Conservation (phyloP, 768 basidiomycete genomes). For the Tubosaeta sp. region DNA sequence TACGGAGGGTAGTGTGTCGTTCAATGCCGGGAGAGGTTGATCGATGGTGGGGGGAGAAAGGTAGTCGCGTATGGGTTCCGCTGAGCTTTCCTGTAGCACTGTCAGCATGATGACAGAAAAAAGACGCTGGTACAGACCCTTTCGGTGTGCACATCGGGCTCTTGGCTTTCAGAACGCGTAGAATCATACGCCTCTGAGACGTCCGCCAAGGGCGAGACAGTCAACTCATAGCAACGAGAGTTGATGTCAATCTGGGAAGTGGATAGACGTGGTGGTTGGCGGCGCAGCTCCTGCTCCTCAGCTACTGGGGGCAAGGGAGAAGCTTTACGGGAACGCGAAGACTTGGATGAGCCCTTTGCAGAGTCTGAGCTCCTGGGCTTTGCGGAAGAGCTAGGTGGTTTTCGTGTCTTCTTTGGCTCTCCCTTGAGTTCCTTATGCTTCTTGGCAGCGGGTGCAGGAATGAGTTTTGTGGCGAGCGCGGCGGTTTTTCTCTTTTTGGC, state of each 20-base stretch:
- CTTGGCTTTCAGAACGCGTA: conserved; percentile 32
- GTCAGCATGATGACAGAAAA: not conserved
- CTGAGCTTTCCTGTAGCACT: conserved; percentile 44
- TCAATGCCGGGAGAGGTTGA: conserved; percentile 28
- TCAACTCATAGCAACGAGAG: conserved; percentile 76
- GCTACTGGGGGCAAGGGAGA: conserved; percentile 61
- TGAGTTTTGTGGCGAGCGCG: conserved; percentile 52
- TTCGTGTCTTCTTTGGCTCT: conserved; percentile 56
- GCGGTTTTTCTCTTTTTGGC: conserved; percentile 64
- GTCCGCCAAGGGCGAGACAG: conserved; percentile 74
- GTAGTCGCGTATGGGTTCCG: conserved; percentile 57
- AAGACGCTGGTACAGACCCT: conserved; percentile 39
- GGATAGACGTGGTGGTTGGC: conserved; percentile 21
- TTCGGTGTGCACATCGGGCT: conserved; percentile 40
- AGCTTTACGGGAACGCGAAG: conserved; percentile 37
- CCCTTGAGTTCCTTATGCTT: conserved; percentile 43
- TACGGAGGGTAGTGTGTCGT: conserved; percentile 24
- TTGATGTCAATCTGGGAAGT: conserved; percentile 55
- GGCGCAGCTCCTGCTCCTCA: conserved; percentile 42
- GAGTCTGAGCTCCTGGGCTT: conserved; percentile 29
- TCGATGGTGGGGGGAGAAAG: conserved; percentile 28
- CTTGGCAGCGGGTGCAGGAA: conserved; percentile 34
- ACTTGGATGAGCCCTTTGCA: conserved; percentile 38
- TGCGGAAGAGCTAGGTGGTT: conserved; percentile 32
- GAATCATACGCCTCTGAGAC: conserved; percentile 66